Conservation (phyloP, 768 basidiomycete genomes). For the Boletellus sp. region DNA sequence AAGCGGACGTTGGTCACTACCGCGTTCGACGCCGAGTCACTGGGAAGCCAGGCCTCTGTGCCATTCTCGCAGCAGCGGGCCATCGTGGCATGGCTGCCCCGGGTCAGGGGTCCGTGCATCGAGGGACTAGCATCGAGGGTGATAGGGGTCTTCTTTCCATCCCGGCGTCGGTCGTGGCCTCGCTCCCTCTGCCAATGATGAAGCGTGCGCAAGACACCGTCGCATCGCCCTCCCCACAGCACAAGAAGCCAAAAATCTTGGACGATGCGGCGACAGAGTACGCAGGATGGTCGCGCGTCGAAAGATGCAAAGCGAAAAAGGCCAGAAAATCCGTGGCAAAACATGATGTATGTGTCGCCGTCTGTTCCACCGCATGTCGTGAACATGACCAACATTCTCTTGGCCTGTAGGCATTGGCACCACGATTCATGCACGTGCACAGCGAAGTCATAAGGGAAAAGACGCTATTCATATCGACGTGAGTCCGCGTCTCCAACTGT, state of each 20-base stretch:
- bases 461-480: constrained; percentile 82
- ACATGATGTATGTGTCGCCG: constrained; percentile 54
- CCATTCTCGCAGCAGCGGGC: too few relatives aligned
- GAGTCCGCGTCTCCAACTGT: constrained; percentile 28
- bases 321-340: constrained; percentile 53
- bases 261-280: constrained; percentile 26
- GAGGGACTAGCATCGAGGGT: neutral
- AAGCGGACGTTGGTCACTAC: too few relatives aligned
- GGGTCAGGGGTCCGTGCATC: constrained; percentile 3
- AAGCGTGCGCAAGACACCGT: constrained; percentile 28
- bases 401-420: constrained; percentile 31
- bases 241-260: constrained; percentile 41
- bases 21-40: too few relatives aligned
- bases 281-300: constrained; percentile 63
- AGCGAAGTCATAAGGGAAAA: constrained; percentile 69
- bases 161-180: neutral
- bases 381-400: neutral
- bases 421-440: constrained; percentile 79
- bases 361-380: neutral
- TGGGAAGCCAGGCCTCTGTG: too few relatives aligned
- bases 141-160: neutral
- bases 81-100: too few relatives aligned
- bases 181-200: constrained; percentile 20
- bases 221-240: constrained; percentile 17
- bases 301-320: constrained; percentile 72